Percentiles rank a stretch among this genome's conserved stretches.
Evolutionary conservation across 108 stramenopile genomes (phyloP).

Genomic region (Fistulifera pelliculosa): DNA sequence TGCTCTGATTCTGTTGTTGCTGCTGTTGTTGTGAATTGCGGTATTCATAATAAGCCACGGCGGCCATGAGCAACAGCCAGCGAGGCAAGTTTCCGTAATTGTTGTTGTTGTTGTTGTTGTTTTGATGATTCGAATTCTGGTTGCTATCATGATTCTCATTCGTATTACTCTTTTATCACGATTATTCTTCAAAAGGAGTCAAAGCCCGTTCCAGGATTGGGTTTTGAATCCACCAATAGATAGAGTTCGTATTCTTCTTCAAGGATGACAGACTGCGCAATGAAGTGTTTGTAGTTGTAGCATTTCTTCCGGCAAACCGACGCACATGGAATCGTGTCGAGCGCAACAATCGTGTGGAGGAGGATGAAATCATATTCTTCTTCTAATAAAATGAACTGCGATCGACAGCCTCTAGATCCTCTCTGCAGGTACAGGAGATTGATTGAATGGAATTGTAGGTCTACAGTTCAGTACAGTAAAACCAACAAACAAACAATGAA

Average conservation of each 20-base stretch:
- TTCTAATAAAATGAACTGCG: too few relatives aligned
- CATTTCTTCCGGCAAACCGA: too few relatives aligned
- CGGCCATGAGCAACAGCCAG: constrained; percentile 18
- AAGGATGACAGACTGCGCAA: too few relatives aligned
- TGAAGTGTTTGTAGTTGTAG: too few relatives aligned
- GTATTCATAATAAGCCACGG: constrained; percentile 4
- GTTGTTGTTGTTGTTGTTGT: constrained; percentile 20
- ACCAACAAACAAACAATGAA: too few relatives aligned
- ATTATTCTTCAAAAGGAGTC: constrained; percentile 1
- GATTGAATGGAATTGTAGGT: too few relatives aligned
- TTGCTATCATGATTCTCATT: constrained; percentile 12
- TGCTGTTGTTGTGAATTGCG: background rate
- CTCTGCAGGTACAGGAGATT: too few relatives aligned
- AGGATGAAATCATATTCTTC: too few relatives aligned
- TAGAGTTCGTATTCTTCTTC: background rate
- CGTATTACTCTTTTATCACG: background rate
- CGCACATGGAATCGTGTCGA: too few relatives aligned
- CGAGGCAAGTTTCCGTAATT: constrained; percentile 2
- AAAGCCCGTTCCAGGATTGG: constrained; percentile 3
- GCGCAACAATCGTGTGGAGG: too few relatives aligned
- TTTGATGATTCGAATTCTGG: constrained; percentile 12
- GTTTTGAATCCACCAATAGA: background rate
- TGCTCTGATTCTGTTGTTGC: background rate
- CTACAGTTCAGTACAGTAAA: too few relatives aligned
- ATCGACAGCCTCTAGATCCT: too few relatives aligned